Conservation (phyloP, 176 grass and related monocot genomes). For the Poa annua region DNA sequence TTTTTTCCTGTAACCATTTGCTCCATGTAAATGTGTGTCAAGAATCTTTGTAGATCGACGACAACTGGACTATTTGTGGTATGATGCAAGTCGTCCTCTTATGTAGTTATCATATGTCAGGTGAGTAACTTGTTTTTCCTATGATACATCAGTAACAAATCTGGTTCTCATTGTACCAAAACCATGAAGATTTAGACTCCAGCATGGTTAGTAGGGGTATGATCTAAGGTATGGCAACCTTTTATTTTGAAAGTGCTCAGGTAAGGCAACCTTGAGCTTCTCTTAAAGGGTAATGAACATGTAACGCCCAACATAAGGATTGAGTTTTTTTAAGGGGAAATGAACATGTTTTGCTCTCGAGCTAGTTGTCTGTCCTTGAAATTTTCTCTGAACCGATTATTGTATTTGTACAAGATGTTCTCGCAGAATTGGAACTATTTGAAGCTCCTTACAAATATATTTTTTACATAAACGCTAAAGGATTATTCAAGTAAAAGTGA, state of each 20-base stretch:
- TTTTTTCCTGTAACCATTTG: background rate
- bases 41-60: background rate
- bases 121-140: background rate
- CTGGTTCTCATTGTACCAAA: too few relatives aligned
- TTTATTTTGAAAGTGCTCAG: background rate
- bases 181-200: background rate
- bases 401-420: background rate
- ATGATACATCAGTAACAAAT: too few relatives aligned
- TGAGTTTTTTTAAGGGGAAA: too few relatives aligned
- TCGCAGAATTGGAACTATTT: background rate
- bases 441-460: background rate
- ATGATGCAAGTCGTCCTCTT: background rate
- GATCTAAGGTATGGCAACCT: background rate
- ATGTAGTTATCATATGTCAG: background rate
- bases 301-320: too few relatives aligned
- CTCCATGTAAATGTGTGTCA: conserved; percentile 16
- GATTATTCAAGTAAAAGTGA: background rate
- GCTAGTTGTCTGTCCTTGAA: background rate
- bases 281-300: background rate
- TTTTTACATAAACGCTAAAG: conserved; percentile 12
- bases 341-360: background rate
- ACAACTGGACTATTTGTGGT: background rate
- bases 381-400: background rate
- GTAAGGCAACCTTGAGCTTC: background rate
- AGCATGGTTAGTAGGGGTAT: background rate